Conservation (phyloP, 2,329 filamentous ascomycete species). For the Cytospora piceae region DNA sequence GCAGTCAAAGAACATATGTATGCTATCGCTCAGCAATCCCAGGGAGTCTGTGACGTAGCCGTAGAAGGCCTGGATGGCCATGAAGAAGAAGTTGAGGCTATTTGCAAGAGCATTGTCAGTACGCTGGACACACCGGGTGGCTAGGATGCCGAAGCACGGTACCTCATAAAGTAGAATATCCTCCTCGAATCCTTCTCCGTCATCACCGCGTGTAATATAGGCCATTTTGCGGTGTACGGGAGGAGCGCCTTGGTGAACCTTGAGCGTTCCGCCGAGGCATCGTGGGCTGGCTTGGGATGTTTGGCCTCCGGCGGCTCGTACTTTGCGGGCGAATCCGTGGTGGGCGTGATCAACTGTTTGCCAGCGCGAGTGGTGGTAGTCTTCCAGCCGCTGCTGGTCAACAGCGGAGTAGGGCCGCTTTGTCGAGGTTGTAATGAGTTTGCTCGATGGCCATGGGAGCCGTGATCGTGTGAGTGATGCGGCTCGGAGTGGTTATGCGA, state of each 20-base stretch:
- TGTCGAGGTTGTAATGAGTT: conserved; percentile 42
- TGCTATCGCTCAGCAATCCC: conserved; percentile 93
- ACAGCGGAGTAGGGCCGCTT: conserved; percentile 40
- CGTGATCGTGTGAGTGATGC: conserved; percentile 39
- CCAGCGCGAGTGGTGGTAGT: conserved; percentile 47
- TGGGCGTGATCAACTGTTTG: conserved; percentile 44
- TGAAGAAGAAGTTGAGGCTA: conserved; percentile 92
- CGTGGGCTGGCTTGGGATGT: conserved; percentile 36
- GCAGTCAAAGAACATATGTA: conserved; percentile 99
- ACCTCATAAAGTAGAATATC: conserved; percentile 98
- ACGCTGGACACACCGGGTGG: not conserved
- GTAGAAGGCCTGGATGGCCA: conserved; percentile 93
- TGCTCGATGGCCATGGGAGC: conserved; percentile 37
- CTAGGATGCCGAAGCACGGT: conserved; percentile 40
- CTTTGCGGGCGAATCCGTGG: conserved; percentile 36
- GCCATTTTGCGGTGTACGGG: conserved; percentile 69
- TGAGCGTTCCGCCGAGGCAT: conserved; percentile 58
- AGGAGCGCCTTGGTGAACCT: conserved; percentile 74
- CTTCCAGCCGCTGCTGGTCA: conserved; percentile 45
- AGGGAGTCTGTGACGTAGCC: conserved; percentile 92
- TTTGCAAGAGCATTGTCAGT: not conserved
- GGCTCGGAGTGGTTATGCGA: conserved; percentile 38
- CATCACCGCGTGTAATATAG: conserved; percentile 82
- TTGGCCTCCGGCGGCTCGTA: conserved; percentile 38
- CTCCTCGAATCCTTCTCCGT: conserved; percentile 89